phyloP scores from a whole-genome alignment of 225 moss, liverwort and hornwort genomes.

The Polytrichum formosum region DNA sequence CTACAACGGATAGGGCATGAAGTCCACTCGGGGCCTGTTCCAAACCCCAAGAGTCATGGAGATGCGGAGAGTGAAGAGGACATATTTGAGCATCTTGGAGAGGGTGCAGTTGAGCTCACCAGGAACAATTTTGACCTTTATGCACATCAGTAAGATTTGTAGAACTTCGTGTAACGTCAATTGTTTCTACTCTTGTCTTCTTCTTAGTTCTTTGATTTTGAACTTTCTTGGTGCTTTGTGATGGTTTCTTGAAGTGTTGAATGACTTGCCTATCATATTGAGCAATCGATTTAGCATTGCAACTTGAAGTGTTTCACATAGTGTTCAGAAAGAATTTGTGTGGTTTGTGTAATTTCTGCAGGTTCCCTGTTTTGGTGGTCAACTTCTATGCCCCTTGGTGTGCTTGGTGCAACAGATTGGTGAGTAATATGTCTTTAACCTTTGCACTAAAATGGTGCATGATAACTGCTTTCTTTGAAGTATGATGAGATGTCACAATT shows the following conservation, averaged over 20 bases:
- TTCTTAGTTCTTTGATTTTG: neutral
- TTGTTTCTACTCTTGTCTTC: slow-evolving; percentile 7
- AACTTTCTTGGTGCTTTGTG: slow-evolving; percentile 1
- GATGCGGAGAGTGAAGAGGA: slow-evolving; percentile 50
- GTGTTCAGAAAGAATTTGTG: too few relatives aligned
- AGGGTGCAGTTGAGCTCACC: slow-evolving; percentile 59
- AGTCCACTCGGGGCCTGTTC: slow-evolving; percentile 57
- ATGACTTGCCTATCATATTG: neutral
- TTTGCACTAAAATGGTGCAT: neutral
- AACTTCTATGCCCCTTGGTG: slow-evolving; percentile 86
- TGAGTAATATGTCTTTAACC: slow-evolving; percentile 24
- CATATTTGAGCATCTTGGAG: slow-evolving; percentile 57
- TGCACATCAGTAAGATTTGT: slow-evolving; percentile 55
- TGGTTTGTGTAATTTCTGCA: slow-evolving; percentile 17
- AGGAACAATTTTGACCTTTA: slow-evolving; percentile 54
- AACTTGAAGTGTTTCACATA: too few relatives aligned
- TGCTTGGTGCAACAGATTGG: slow-evolving; percentile 62
- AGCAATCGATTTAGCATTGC: too few relatives aligned
- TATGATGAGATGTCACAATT: too few relatives aligned
- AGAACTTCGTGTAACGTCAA: slow-evolving; percentile 7
- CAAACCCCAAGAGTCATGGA: slow-evolving; percentile 60
- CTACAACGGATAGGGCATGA: slow-evolving; percentile 67
- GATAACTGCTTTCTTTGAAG: too few relatives aligned
- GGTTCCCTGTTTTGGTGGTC: slow-evolving; percentile 68
- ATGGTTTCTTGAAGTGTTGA: slow-evolving; percentile 9